phyloP scores from a whole-genome alignment of 352 stramenopile genomes.

The Pythium guiyangense region DNA sequence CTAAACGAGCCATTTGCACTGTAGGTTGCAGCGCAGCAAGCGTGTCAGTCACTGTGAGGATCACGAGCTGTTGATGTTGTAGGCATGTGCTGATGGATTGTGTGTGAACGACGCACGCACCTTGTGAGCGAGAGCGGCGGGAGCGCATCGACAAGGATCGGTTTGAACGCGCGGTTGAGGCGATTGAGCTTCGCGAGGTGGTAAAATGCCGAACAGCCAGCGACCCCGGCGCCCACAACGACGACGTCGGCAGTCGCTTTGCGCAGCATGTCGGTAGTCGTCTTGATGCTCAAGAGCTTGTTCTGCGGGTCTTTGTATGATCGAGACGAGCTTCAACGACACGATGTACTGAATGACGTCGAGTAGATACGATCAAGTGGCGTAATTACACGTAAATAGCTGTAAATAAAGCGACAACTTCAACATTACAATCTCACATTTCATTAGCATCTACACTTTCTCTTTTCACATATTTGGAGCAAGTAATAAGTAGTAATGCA shows the following conservation, averaged over 20 bases:
- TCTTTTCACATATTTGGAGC: too few relatives aligned
- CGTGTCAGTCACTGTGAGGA: background rate
- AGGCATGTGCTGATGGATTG: too few relatives aligned
- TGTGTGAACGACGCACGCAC: constrained; percentile 6
- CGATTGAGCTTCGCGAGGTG: constrained; percentile 66
- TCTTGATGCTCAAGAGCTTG: too few relatives aligned
- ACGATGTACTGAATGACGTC: background rate
- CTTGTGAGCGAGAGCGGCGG: constrained; percentile 66
- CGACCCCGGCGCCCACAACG: constrained; percentile 65
- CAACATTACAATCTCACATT: constrained; percentile 1
- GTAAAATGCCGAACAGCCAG: constrained; percentile 77
- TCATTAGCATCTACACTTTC: too few relatives aligned
- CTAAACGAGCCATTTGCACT: constrained; percentile 76
- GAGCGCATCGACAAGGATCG: constrained; percentile 63
- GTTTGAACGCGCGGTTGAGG: constrained; percentile 53
- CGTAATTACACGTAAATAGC: too few relatives aligned
- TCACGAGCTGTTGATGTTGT: background rate
- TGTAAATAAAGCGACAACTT: constrained; percentile 3
- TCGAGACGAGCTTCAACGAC: constrained; percentile 9
- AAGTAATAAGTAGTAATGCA: too few relatives aligned
- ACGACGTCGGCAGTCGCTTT: constrained; percentile 62
- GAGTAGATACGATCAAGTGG: too few relatives aligned
- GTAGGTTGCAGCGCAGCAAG: background rate
- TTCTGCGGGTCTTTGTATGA: background rate
- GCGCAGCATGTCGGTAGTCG: constrained; percentile 27